Percentiles rank a stretch among this genome's conserved stretches.
phyloP scores from a whole-genome alignment of 257 asterid genomes.

The Euphrasia confusa region DNA sequence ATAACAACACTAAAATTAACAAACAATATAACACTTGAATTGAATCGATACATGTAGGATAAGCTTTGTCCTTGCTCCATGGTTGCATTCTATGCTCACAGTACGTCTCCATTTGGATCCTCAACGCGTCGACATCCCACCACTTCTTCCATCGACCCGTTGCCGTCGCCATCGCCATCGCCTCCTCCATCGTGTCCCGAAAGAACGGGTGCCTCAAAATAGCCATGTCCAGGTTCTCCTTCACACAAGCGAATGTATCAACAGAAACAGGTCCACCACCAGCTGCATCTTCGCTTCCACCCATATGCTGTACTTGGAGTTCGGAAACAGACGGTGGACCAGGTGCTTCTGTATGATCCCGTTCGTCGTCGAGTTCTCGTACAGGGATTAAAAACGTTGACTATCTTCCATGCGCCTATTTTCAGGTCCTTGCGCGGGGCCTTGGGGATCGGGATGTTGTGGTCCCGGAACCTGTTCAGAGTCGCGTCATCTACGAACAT shows the following conservation, averaged over 20 bases:
- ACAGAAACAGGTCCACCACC: constrained; percentile 69
- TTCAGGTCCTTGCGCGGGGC: constrained; percentile 16
- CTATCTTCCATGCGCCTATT: constrained; percentile 81
- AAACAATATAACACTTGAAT: too few relatives aligned
- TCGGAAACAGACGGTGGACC: constrained; percentile 78
- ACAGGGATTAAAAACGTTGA: constrained; percentile 45
- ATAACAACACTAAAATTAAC: too few relatives aligned
- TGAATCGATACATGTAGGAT: constrained; percentile 57
- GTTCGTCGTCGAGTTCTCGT: constrained; percentile 76
- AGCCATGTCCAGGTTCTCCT: constrained; percentile 73
- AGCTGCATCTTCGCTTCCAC: constrained; percentile 86
- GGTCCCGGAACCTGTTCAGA: constrained; percentile 39
- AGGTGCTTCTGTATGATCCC: constrained; percentile 70
- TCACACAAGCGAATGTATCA: constrained; percentile 66
- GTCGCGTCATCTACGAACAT: constrained; percentile 84
- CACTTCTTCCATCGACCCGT: constrained; percentile 94
- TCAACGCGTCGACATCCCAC: constrained; percentile 68
- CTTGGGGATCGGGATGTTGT: constrained; percentile 40
- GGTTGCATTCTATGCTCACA: constrained; percentile 82
- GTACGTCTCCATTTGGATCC: constrained; percentile 73
- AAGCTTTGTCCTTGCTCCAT: constrained; percentile 69
- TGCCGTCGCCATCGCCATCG: constrained; percentile 83
- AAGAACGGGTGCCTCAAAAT: constrained; percentile 71
- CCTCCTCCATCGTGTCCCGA: constrained; percentile 82
- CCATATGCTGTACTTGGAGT: constrained; percentile 81